Evolutionary conservation across 2,329 filamentous ascomycete genomes (phyloP).

Genomic region (Xylariaceae sp.): DNA sequence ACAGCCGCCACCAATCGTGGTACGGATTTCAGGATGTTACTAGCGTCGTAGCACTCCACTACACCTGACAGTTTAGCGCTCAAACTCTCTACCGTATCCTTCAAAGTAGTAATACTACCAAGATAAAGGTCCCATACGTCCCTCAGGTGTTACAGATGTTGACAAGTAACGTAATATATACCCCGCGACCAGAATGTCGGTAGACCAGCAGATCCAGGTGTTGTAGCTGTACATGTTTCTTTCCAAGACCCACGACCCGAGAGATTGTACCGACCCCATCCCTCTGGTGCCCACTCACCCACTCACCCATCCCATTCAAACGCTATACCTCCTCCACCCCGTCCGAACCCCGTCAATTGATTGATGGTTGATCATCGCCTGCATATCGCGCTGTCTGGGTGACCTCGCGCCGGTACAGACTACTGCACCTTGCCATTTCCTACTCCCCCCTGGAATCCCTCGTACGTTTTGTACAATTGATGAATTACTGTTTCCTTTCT

Average conservation of each 20-base stretch:
- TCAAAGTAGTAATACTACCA: no score
- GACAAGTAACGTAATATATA: constrained; percentile 18
- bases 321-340: not conserved
- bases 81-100: not conserved
- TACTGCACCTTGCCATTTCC: constrained; percentile 36
- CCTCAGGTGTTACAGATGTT: constrained; percentile 21
- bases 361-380: constrained; percentile 17
- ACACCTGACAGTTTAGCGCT: not conserved
- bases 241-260: constrained; percentile 21
- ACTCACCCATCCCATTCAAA: constrained; percentile 14
- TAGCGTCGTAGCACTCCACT: constrained; percentile 7
- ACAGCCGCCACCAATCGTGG: constrained; percentile 12
- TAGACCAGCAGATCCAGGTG: constrained; percentile 24
- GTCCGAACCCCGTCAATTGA: constrained; percentile 22
- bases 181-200: constrained; percentile 32
- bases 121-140: constrained; percentile 11
- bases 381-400: constrained; percentile 31
- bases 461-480: constrained; percentile 26
- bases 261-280: constrained; percentile 27
- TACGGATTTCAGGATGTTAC: not conserved
- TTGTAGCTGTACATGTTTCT: constrained; percentile 13
- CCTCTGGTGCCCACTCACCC: constrained; percentile 25
- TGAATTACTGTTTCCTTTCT: constrained; percentile 20
- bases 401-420: constrained; percentile 40
- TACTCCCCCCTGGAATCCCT: constrained; percentile 33